Conservation (phyloP, 1,284 basidiomycete genomes). For the Puccinia triticina region DNA sequence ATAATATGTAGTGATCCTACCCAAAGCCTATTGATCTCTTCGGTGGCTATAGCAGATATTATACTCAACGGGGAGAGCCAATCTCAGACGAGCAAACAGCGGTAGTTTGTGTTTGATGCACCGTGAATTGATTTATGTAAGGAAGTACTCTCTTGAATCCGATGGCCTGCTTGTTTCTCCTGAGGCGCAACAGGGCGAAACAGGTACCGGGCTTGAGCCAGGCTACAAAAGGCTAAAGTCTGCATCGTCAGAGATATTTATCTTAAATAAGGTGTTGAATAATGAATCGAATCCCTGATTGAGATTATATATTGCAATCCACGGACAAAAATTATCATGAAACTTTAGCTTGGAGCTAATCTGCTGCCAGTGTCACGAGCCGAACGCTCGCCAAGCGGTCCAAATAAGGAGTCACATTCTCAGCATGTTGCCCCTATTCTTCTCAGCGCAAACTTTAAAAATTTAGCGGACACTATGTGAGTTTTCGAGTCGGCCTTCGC, state of each 20-base stretch:
- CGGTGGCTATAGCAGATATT: neutral
- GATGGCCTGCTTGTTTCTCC: neutral
- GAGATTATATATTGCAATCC: neutral
- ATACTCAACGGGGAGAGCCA: neutral
- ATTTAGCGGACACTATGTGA: neutral
- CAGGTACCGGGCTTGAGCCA: neutral
- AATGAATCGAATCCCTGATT: neutral
- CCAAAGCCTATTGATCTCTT: constrained; percentile 15
- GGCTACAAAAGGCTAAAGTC: neutral
- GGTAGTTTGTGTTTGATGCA: constrained; percentile 3
- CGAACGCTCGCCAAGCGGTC: neutral
- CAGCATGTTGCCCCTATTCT: neutral
- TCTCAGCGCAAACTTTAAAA: neutral
- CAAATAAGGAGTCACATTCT: constrained; percentile 11
- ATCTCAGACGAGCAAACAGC: neutral
- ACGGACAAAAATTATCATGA: neutral
- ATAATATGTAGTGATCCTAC: neutral
- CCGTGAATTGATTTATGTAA: neutral
- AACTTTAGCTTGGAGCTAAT: neutral
- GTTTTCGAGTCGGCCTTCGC: neutral
- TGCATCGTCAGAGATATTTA: neutral
- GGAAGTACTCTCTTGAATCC: neutral
- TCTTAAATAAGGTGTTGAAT: too few species aligned
- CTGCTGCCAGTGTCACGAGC: neutral
- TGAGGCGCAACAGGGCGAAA: neutral